phyloP scores from a whole-genome alignment of 1,284 basidiomycete species.

The Porodaedalea pini region DNA sequence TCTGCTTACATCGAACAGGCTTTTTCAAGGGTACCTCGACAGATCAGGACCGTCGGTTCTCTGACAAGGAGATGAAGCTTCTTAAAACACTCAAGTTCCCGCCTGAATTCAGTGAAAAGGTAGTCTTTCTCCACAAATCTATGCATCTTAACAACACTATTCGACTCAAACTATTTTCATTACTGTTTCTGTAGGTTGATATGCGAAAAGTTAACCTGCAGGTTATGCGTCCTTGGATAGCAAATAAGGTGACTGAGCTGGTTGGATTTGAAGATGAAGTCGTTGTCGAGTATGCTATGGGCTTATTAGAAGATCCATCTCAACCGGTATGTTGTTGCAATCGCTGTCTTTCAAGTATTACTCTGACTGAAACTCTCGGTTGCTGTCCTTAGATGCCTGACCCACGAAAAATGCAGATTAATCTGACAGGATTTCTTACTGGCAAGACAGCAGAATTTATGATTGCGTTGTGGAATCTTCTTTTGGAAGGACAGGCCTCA shows the following conservation, averaged over 20 bases:
- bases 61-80: constrained; percentile 90
- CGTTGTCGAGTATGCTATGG: constrained; percentile 93
- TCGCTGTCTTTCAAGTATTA: not conserved
- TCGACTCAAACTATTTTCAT: too few species aligned
- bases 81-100: constrained; percentile 91
- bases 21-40: constrained; percentile 87
- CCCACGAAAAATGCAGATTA: constrained; percentile 93
- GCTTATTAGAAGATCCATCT: constrained; percentile 81
- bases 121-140: constrained; percentile 26
- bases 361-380: not conserved
- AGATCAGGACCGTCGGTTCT: constrained; percentile 86
- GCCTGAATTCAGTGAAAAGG: constrained; percentile 85
- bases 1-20: constrained; percentile 39
- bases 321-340: constrained; percentile 55
- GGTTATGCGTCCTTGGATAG: constrained; percentile 92
- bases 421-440: constrained; percentile 87
- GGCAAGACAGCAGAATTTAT: constrained; percentile 83
- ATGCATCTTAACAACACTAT: constrained; percentile 11
- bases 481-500: constrained; percentile 87
- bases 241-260: constrained; percentile 85
- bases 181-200: constrained; percentile 67
- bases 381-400: constrained; percentile 78
- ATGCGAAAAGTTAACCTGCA: constrained; percentile 90
- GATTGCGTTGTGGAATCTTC: constrained; percentile 82
- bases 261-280: constrained; percentile 96